Percentiles rank a stretch among this genome's conserved stretches.
Conservation (phyloP, 257 asterid genomes). For the Echites panduratus region DNA sequence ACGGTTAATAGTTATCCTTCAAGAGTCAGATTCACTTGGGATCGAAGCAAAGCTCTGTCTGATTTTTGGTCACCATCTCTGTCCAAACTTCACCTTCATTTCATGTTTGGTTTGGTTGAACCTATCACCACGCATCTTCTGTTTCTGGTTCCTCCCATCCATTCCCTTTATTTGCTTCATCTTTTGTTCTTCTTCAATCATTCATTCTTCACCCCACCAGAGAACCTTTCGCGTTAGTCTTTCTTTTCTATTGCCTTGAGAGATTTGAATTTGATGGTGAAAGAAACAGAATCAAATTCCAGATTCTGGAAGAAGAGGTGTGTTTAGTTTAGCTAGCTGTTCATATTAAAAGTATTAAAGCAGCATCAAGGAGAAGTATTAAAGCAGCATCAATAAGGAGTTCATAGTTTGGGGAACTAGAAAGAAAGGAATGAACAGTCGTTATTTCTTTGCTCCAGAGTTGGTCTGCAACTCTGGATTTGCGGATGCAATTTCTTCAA, state of each 20-base stretch:
- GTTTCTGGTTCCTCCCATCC: conserved; percentile 10
- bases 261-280: neutral
- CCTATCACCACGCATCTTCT: conserved; percentile 34
- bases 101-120: conserved; percentile 28
- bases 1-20: conserved; percentile 29
- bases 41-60: conserved; percentile 51
- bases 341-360: no score
- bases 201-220: neutral
- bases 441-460: conserved; percentile 51
- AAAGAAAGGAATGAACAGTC: conserved; percentile 36
- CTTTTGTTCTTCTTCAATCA: conserved; percentile 2
- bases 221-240: neutral
- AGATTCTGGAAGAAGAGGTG: neutral
- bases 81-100: conserved; percentile 42
- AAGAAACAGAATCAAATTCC: neutral
- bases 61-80: conserved; percentile 70
- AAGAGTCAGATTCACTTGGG: conserved; percentile 38
- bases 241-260: neutral
- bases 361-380: neutral
- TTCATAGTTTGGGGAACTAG: neutral
- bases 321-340: neutral
- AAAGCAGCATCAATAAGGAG: neutral
- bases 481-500: conserved; percentile 33
- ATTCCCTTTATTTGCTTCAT: conserved; percentile 24
- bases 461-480: conserved; percentile 41